phyloP scores from a whole-genome alignment of 495 filamentous ascomycete species.

The Tuber umbilicatum region DNA sequence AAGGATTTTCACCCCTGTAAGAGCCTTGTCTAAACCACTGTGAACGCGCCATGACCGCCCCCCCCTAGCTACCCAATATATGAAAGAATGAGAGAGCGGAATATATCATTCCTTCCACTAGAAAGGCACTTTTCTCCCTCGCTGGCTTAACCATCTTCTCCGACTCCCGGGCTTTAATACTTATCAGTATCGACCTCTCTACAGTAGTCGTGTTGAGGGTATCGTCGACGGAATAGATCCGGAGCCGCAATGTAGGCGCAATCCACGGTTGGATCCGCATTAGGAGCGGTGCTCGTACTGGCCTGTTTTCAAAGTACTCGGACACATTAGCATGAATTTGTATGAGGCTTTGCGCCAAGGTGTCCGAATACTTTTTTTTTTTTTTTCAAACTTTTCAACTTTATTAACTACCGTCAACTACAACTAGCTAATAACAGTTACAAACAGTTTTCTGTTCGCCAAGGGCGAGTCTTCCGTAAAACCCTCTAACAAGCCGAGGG shows the following conservation, averaged over 20 bases:
- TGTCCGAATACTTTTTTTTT: no score
- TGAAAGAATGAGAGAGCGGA: no score
- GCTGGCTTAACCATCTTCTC: conserved; percentile 45
- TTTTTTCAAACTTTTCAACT: no score
- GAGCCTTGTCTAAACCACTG: background rate
- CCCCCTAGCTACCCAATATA: background rate
- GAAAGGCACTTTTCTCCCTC: conserved; percentile 44
- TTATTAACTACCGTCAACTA: no score
- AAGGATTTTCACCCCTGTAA: background rate
- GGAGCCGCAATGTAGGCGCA: conserved; percentile 49
- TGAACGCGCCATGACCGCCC: background rate
- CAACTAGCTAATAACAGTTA: no score
- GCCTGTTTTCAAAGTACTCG: no score
- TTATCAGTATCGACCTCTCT: conserved; percentile 41
- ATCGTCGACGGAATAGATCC: conserved; percentile 46
- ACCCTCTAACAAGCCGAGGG: no score
- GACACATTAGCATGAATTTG: no score
- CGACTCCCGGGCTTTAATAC: conserved; percentile 44
- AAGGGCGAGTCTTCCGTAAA: no score
- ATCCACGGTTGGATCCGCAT: conserved; percentile 44
- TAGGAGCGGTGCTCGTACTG: no score
- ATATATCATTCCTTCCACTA: conserved; percentile 43
- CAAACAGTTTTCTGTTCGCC: no score
- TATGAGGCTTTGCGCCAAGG: no score
- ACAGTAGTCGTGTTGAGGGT: conserved; percentile 46